Base-by-base conservation (phyloP, 169 alveolate genomes). In the Eimeria sp. region DNA sequence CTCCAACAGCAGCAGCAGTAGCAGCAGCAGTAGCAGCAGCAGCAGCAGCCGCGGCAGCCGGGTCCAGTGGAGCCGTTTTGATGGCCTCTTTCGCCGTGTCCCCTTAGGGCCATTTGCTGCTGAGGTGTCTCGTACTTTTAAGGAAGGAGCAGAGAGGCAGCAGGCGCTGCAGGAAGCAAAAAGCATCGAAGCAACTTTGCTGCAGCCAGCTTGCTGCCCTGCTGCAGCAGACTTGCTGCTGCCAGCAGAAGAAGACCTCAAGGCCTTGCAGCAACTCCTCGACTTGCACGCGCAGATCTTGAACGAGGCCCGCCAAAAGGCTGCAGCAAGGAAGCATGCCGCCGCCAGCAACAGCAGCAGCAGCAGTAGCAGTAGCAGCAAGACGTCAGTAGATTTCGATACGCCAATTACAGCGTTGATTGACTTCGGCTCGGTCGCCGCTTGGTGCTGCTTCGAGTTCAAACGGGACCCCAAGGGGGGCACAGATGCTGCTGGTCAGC, bases 71-170 rank as follows among this genome's bases (percentile, higher is more conserved):
- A 80, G 82, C 45, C 76, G 96, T 4, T 95, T 65, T 47, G 96
- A 95, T 51, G 73, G 47, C 34, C 61, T 80, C 54, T 95, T 95
- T 40, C 67, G 93, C 7, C 88, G 95, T 11, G 90, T 95, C 30
- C 83, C 96, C 22, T 70, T 95, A n/a, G 96, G 96, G 63, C 96
- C 96, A 10, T 95, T 95, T 63, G 95, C 96, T 43, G 89, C 45
- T 20, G 75, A 58, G 57, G 75, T 95, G 57, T 47, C 89, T n/a
- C 34, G 43, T 51, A 58, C 95, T 14, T 51, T 84, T 22, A 72
- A 75, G 80, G 75, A 51, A 16, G 49, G 80, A 14, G 82, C 63
- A 47, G 94, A 80, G 83, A 14, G 95, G n/a, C 82, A 82, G 75
- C 89, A 34, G 82, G 94, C 95, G 58, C 63, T 86, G 67, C 95